These are phyloP conservation scores for Discostella pseudostelligera DNA, from an alignment of 108 stramenopile genomes.

Conservation along the genomic window DNA sequence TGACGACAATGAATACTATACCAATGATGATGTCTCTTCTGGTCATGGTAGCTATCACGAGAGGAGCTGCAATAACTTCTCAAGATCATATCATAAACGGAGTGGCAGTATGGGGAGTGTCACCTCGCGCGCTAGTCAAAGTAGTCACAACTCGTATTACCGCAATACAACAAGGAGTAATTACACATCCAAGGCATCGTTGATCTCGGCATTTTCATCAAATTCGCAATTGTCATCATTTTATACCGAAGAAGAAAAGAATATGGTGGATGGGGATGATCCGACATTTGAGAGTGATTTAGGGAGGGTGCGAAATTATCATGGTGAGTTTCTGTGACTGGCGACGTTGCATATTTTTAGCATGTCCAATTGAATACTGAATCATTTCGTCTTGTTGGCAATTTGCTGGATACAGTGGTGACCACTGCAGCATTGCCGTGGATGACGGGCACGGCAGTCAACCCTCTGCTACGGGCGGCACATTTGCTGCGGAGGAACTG, in stretches of 20 bases:
- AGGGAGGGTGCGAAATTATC: constrained; percentile 29
- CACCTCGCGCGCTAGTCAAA: neutral
- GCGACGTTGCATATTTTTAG: neutral
- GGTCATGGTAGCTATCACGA: constrained; percentile 11
- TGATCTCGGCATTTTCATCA: constrained; percentile 8
- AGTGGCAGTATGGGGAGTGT: neutral
- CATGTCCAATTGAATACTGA: neutral
- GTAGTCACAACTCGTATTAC: constrained; percentile 4
- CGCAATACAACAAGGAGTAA: neutral
- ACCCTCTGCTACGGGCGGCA: constrained; percentile 68
- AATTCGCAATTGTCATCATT: constrained; percentile 1
- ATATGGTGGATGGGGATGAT: constrained; percentile 41
- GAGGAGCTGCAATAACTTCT: constrained; percentile 9
- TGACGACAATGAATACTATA: constrained; percentile 13
- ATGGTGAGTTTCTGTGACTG: constrained; percentile 6
- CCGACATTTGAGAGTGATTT: constrained; percentile 41
- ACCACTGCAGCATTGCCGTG: constrained; percentile 77
- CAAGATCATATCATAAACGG: neutral
- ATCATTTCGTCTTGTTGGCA: neutral
- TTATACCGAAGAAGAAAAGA: constrained; percentile 35
- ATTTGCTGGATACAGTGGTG: constrained; percentile 31
- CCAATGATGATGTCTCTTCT: constrained; percentile 4
- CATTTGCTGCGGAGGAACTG: constrained; percentile 40
- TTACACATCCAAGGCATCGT: neutral
- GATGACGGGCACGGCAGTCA: constrained; percentile 80